A percentile compares a stretch with the other conserved stretches of the same genome.
Evolutionary conservation across 257 asterid genomes (phyloP).

Genomic region (Parsonsia alboflavescens): DNA sequence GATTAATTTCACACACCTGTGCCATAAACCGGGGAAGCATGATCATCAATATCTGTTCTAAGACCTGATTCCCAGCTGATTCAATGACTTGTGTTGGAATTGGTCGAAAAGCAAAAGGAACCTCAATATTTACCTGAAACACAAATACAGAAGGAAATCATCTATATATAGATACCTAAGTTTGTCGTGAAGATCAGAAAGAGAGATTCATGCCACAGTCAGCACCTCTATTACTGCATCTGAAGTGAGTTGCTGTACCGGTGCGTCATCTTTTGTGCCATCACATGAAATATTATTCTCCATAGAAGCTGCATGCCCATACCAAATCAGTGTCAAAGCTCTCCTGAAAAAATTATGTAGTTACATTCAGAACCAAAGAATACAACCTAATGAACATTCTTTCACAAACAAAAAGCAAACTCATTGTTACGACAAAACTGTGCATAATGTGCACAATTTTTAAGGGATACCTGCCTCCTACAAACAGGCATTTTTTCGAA

Average conservation of each 20-base stretch:
- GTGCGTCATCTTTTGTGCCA: slow-evolving; percentile 39
- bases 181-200: not conserved
- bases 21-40: slow-evolving; percentile 97
- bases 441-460: not conserved
- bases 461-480: not conserved
- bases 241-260: slow-evolving; percentile 69
- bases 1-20: slow-evolving; percentile 48
- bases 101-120: slow-evolving; percentile 89
- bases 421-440: not conserved
- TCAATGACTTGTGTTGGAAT: slow-evolving; percentile 71
- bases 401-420: not conserved
- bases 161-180: not conserved
- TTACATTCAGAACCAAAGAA: slow-evolving; percentile 26
- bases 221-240: slow-evolving; percentile 86
- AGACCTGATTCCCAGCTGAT: slow-evolving; percentile 86
- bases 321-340: slow-evolving; percentile 96
- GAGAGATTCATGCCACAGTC: not conserved
- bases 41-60: slow-evolving; percentile 70
- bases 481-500: not conserved
- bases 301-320: slow-evolving; percentile 99
- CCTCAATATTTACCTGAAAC: slow-evolving; percentile 75
- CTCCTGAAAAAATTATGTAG: slow-evolving; percentile 72
- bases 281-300: slow-evolving; percentile 74
- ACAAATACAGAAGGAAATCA: slow-evolving; percentile 2
- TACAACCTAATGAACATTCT: slow-evolving; percentile 18